phyloP scores from a whole-genome alignment of 2,329 filamentous ascomycete genomes.

The Colletotrichum theobromicola region DNA sequence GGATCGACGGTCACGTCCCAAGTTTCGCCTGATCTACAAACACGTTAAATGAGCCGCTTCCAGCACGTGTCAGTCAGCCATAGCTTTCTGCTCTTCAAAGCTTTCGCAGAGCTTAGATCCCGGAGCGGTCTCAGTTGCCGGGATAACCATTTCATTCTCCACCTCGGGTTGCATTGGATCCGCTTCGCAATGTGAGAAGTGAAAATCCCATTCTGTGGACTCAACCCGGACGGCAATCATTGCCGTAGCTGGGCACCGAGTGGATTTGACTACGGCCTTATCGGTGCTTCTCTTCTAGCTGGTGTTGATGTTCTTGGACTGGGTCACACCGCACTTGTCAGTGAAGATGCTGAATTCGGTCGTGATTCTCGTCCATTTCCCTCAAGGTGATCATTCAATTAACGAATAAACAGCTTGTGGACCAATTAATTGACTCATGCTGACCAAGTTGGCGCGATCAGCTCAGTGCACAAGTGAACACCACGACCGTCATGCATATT shows the following conservation, averaged over 20 bases:
- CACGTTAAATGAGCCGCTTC: neutral
- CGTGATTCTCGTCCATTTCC: neutral
- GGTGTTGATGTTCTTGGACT: neutral
- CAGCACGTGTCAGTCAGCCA: neutral
- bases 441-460: neutral
- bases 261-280: neutral
- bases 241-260: neutral
- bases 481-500: neutral
- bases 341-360: neutral
- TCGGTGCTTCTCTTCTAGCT: neutral
- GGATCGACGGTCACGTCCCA: neutral
- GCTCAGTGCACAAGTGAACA: neutral
- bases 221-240: neutral
- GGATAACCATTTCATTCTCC: neutral
- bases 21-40: neutral
- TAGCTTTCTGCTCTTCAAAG: neutral
- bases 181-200: neutral
- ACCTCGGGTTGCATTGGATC: neutral
- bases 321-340: neutral
- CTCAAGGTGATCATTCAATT: neutral
- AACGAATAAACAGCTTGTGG: neutral
- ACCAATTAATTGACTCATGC: neutral
- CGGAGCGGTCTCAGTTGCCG: neutral
- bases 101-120: neutral
- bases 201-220: neutral